Evolutionary conservation across 768 basidiomycete species (phyloP).

Genomic region (Pholiota conissans): DNA sequence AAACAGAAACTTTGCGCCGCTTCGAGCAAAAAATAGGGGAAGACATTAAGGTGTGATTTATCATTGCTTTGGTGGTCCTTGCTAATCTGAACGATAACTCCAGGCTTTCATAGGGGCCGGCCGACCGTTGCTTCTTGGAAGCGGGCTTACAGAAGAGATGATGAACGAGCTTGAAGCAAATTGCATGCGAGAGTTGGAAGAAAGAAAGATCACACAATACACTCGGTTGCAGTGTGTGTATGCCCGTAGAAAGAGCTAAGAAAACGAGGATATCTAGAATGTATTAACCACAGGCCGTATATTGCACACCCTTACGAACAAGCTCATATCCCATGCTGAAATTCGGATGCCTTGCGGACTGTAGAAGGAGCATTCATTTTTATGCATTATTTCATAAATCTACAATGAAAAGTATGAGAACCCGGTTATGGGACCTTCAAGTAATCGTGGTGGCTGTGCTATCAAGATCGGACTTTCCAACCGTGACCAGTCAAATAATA

Average conservation of each 20-base stretch:
- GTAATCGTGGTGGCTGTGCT: not conserved
- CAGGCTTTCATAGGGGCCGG: conserved; percentile 68
- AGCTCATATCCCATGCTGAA: too few relatives aligned
- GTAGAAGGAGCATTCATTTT: too few relatives aligned
- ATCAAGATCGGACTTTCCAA: too few relatives aligned
- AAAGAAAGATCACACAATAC: conserved; percentile 45
- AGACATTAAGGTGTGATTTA: conserved; percentile 50
- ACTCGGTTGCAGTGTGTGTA: conserved; percentile 62
- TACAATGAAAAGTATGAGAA: too few relatives aligned
- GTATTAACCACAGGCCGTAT: too few relatives aligned
- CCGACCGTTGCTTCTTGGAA: conserved; percentile 66
- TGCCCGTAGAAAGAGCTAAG: conserved; percentile 44
- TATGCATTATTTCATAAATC: too few relatives aligned
- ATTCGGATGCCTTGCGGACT: too few relatives aligned
- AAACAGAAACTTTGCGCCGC: conserved; percentile 34
- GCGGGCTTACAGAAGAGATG: conserved; percentile 53
- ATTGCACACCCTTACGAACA: too few relatives aligned
- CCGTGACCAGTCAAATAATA: too few relatives aligned
- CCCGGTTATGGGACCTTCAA: too few relatives aligned
- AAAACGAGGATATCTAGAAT: too few relatives aligned
- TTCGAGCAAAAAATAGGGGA: conserved; percentile 51
- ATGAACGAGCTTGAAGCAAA: conserved; percentile 55
- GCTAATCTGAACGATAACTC: not conserved
- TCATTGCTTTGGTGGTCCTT: not conserved
- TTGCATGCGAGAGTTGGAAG: conserved; percentile 51